phyloP scores from a whole-genome alignment of 75 land plant species.

The Pseudotsuga menziesii region DNA sequence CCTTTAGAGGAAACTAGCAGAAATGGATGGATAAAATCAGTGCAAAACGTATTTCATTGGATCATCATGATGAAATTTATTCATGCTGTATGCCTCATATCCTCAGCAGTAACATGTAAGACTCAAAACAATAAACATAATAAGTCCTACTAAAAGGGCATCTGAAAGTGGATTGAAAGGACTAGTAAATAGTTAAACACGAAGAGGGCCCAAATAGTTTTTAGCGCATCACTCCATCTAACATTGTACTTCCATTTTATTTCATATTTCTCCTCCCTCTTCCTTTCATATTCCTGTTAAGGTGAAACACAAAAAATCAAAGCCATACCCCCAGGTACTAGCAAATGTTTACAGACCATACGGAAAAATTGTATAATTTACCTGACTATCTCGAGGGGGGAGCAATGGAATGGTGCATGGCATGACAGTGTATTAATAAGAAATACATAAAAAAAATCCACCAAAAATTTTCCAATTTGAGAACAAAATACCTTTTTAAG shows the following conservation, averaged over 20 bases:
- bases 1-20: too few species aligned
- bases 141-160: not conserved
- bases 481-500: slow-evolving; percentile 58
- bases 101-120: slow-evolving; percentile 82
- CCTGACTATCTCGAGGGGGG: too few species aligned
- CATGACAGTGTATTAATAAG: not conserved
- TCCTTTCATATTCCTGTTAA: slow-evolving; percentile 92
- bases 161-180: not conserved
- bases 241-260: slow-evolving; percentile 92
- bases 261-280: slow-evolving; percentile 85
- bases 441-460: not conserved
- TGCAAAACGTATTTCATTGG: slow-evolving; percentile 93
- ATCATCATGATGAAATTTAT: slow-evolving; percentile 86
- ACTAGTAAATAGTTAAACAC: not conserved
- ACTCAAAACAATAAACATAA: slow-evolving; percentile 1
- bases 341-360: too few species aligned
- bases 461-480: not conserved
- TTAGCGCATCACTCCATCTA: slow-evolving; percentile 82
- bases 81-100: slow-evolving; percentile 96
- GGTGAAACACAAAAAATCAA: too few species aligned
- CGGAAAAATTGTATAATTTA: too few species aligned
- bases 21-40: slow-evolving; percentile 6
- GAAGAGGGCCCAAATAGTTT: not conserved
- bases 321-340: too few species aligned
- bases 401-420: not conserved